Evolutionary conservation across 768 basidiomycete genomes (phyloP).

Genomic region (Pholiota microspora): DNA sequence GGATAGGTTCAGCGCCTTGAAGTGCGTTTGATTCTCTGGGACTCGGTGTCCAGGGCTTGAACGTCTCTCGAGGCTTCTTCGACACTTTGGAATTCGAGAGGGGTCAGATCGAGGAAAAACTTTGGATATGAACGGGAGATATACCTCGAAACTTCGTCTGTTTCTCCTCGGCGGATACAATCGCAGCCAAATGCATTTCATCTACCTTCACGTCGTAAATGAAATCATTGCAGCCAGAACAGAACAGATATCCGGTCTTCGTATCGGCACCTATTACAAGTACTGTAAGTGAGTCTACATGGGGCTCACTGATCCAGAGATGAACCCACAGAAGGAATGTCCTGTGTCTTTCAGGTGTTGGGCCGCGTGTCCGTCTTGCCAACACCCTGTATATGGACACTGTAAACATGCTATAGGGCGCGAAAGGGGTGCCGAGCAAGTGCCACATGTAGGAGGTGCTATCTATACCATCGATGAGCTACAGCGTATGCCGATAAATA

Average conservation of each 20-base stretch:
- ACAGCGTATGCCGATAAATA: neutral
- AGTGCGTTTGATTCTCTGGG: constrained; percentile 42
- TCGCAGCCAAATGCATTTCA: constrained; percentile 37
- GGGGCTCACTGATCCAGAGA: neutral
- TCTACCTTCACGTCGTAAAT: constrained; percentile 60
- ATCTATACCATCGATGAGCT: constrained; percentile 26
- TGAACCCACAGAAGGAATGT: constrained; percentile 65
- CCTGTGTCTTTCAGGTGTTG: constrained; percentile 54
- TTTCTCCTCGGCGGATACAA: constrained; percentile 58
- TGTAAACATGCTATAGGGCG: constrained; percentile 73
- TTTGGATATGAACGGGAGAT: neutral
- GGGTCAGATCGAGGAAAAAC: neutral
- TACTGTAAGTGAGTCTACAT: neutral
- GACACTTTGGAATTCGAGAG: constrained; percentile 25
- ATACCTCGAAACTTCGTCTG: constrained; percentile 60
- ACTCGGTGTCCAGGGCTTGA: constrained; percentile 36
- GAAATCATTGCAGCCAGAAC: constrained; percentile 72
- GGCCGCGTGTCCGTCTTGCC: constrained; percentile 55
- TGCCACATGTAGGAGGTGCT: constrained; percentile 60
- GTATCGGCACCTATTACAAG: constrained; percentile 62
- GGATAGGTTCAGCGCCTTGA: constrained; percentile 46
- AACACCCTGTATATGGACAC: constrained; percentile 72
- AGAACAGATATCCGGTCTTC: constrained; percentile 73
- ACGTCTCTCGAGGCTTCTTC: constrained; percentile 35
- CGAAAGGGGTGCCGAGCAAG: constrained; percentile 52